A percentile compares a stretch with the other conserved stretches of the same genome.
Evolutionary conservation across 495 filamentous ascomycete genomes (phyloP).

Genomic region (Neurospora sublineolata): DNA sequence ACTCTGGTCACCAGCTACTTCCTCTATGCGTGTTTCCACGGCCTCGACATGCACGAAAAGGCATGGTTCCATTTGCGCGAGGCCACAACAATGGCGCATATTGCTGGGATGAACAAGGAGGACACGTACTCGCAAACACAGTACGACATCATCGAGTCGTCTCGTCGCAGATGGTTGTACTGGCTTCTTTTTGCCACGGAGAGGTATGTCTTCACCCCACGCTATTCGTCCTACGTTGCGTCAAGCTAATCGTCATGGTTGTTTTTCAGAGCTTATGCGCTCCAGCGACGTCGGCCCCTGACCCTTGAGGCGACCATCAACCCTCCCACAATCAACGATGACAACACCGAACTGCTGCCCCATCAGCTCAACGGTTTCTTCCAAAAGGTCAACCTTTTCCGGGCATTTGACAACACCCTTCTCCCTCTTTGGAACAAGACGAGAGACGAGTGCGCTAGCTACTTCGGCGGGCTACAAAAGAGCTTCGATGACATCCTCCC

Average conservation of each 20-base stretch:
- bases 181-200: constrained; percentile 66
- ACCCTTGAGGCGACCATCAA: constrained; percentile 47
- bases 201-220: constrained; percentile 35
- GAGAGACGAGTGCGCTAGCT: constrained; percentile 43
- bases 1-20: constrained; percentile 71
- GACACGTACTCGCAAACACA: constrained; percentile 37
- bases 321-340: constrained; percentile 50
- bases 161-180: constrained; percentile 48
- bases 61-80: constrained; percentile 66
- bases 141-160: constrained; percentile 41
- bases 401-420: constrained; percentile 61
- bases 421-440: constrained; percentile 65
- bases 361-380: constrained; percentile 49
- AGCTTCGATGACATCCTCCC: constrained; percentile 56
- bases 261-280: constrained; percentile 49
- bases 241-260: constrained; percentile 9
- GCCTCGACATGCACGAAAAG: constrained; percentile 57
- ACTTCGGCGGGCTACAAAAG: constrained; percentile 51
- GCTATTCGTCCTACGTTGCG: not conserved
- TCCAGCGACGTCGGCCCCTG: constrained; percentile 60
- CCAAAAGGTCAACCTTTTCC: constrained; percentile 54
- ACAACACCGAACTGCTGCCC: constrained; percentile 45
- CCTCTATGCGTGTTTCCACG: constrained; percentile 64
- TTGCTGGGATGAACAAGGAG: constrained; percentile 52
- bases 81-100: constrained; percentile 50